A percentile compares a stretch with the other conserved stretches of the same genome.
These are phyloP conservation scores for Epichloe hybrida DNA, from an alignment of 2,329 filamentous ascomycete species.

Conservation along the genomic window DNA sequence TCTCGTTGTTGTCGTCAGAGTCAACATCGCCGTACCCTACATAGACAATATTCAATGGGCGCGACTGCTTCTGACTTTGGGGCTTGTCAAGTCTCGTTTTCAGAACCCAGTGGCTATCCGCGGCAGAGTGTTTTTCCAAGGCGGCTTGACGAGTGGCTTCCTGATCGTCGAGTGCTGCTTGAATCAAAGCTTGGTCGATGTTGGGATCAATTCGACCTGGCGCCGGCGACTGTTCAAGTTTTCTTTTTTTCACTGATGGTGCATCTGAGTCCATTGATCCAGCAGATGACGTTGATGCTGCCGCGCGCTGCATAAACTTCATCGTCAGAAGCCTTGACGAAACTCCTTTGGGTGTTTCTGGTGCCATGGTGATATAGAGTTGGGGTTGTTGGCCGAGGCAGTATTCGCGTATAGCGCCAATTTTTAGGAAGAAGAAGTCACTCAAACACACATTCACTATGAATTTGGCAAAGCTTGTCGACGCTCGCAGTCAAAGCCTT, in stretches of 20 bases:
- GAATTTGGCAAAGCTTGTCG: neutral
- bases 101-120: constrained; percentile 66
- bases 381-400: no score
- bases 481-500: neutral
- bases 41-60: constrained; percentile 45
- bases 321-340: constrained; percentile 82
- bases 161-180: constrained; percentile 51
- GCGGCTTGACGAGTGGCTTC: constrained; percentile 51
- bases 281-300: constrained; percentile 39
- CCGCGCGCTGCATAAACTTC: constrained; percentile 95
- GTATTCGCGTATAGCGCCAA: neutral
- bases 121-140: constrained; percentile 47
- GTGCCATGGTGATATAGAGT: constrained; percentile 23
- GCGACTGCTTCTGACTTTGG: constrained; percentile 16
- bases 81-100: constrained; percentile 28
- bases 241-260: constrained; percentile 50
- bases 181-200: constrained; percentile 45
- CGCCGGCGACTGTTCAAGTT: constrained; percentile 25
- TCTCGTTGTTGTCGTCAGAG: constrained; percentile 23
- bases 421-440: neutral
- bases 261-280: constrained; percentile 34
- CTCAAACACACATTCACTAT: neutral
- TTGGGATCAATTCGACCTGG: constrained; percentile 23
- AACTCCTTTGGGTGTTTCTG: constrained; percentile 51
- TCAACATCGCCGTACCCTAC: constrained; percentile 39